phyloP scores from a whole-genome alignment of 495 filamentous ascomycete species.

The Neurospora tetraspora region DNA sequence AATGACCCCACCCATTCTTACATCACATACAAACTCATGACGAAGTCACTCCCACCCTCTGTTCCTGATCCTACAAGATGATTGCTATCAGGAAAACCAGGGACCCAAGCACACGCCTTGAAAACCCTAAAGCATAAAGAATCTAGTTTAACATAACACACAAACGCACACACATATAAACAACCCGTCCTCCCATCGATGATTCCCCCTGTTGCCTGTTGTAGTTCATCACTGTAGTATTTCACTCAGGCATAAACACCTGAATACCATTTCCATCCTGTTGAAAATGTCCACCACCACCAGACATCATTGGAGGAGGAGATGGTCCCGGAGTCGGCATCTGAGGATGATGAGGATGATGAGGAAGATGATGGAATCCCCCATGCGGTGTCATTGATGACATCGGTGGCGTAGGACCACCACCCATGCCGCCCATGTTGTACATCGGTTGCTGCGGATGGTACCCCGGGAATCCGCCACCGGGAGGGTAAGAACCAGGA shows the following conservation, averaged over 20 bases:
- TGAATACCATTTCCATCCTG: constrained; percentile 1
- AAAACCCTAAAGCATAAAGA: background rate
- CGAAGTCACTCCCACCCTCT: background rate
- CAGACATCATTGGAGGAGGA: background rate
- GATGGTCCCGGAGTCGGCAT: background rate
- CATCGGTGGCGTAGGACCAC: background rate
- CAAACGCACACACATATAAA: background rate
- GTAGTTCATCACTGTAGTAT: too few relatives aligned
- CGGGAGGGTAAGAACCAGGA: background rate
- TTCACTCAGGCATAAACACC: constrained; percentile 5
- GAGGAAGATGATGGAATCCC: background rate
- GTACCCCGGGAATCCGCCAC: background rate
- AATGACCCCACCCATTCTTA: background rate
- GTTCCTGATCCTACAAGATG: background rate
- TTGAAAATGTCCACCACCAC: constrained; percentile 1
- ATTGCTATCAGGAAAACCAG: too few relatives aligned
- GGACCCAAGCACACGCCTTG: background rate
- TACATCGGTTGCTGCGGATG: background rate
- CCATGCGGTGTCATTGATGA: background rate
- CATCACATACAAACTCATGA: background rate
- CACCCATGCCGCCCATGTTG: background rate
- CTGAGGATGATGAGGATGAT: background rate
- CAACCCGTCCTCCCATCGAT: background rate
- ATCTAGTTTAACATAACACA: background rate
- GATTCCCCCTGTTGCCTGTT: background rate